These are phyloP conservation scores for Ophiostoma sp. DNA, from an alignment of 2,329 filamentous ascomycete species.

Conservation along the genomic window DNA sequence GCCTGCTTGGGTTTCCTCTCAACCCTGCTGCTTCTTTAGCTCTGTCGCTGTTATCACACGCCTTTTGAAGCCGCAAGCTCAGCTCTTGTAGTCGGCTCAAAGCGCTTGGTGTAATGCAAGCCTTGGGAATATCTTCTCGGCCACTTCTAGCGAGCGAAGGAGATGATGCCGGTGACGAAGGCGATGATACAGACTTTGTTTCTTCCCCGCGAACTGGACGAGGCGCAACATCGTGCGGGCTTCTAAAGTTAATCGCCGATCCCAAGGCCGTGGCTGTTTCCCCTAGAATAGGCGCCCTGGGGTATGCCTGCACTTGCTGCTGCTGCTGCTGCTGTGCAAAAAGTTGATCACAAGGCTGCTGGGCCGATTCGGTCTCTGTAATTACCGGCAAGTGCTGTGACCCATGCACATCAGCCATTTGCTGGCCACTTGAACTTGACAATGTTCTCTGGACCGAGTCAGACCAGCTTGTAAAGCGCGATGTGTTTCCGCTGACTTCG, in stretches of 20 bases:
- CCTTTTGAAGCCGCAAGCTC: slow-evolving; percentile 23
- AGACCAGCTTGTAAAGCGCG: slow-evolving; percentile 28
- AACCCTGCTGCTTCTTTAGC: background rate
- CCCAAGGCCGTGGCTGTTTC: background rate
- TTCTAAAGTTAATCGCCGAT: background rate
- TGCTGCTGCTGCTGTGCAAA: background rate
- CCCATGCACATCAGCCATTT: background rate
- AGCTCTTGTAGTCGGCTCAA: slow-evolving; percentile 25
- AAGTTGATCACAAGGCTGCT: background rate
- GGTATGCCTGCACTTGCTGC: background rate
- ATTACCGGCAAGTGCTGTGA: slow-evolving; percentile 19
- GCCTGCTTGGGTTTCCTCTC: background rate
- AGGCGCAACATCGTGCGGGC: background rate
- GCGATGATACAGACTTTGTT: background rate
- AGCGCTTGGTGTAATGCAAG: slow-evolving; percentile 15
- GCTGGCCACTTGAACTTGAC: slow-evolving; percentile 17
- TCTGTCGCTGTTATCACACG: slow-evolving; percentile 2
- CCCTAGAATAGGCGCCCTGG: background rate
- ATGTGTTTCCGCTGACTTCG: slow-evolving; percentile 21
- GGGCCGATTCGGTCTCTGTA: slow-evolving; percentile 12
- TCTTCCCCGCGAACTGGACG: background rate
- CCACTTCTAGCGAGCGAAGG: slow-evolving; percentile 27
- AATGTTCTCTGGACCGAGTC: slow-evolving; percentile 22
- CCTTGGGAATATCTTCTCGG: slow-evolving; percentile 16
- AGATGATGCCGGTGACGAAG: slow-evolving; percentile 17